phyloP scores from a whole-genome alignment of 306 rosid species.

The Psophocarpus tetragonolobus region DNA sequence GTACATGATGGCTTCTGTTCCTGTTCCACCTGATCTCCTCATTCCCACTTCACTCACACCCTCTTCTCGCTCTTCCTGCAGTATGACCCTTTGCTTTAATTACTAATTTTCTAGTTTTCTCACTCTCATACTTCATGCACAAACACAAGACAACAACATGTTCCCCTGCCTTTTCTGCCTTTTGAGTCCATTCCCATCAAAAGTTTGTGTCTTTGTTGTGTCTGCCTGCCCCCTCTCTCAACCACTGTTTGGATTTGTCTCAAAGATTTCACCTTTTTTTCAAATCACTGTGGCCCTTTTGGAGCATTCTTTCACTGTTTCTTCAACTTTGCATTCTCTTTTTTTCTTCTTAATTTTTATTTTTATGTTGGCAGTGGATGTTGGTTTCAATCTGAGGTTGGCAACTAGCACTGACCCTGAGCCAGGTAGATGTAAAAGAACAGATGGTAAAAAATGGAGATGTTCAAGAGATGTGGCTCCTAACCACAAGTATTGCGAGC shows the following conservation, averaged over 20 bases:
- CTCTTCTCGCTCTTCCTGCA: slow-evolving; percentile 35
- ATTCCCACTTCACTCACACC: slow-evolving; percentile 34
- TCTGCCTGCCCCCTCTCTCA: neutral
- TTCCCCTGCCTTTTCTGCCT: neutral
- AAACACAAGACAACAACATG: neutral
- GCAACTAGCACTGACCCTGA: slow-evolving; percentile 63
- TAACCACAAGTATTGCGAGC: slow-evolving; percentile 74
- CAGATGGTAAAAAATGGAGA: slow-evolving; percentile 92
- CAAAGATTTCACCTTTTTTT: slow-evolving; percentile 23
- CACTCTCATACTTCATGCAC: neutral
- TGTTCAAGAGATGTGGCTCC: slow-evolving; percentile 84
- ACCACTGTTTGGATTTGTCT: slow-evolving; percentile 3
- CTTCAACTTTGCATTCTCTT: slow-evolving; percentile 28
- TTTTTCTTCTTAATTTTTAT: neutral
- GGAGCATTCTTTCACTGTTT: slow-evolving; percentile 24
- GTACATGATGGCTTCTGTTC: slow-evolving; percentile 77
- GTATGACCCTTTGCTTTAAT: slow-evolving; percentile 29
- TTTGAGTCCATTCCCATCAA: neutral
- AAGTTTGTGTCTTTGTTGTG: slow-evolving; percentile 30
- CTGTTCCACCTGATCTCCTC: slow-evolving; percentile 74
- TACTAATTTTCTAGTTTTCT: neutral
- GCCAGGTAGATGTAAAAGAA: slow-evolving; percentile 77
- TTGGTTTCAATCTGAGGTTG: slow-evolving; percentile 56
- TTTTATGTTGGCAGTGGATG: slow-evolving; percentile 37
- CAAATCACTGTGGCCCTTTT: slow-evolving; percentile 28